Evolutionary conservation across 1,284 basidiomycete species (phyloP), one percentile per base, ranked within the genome.

Genomic region (Mycena citricolor): DNA sequence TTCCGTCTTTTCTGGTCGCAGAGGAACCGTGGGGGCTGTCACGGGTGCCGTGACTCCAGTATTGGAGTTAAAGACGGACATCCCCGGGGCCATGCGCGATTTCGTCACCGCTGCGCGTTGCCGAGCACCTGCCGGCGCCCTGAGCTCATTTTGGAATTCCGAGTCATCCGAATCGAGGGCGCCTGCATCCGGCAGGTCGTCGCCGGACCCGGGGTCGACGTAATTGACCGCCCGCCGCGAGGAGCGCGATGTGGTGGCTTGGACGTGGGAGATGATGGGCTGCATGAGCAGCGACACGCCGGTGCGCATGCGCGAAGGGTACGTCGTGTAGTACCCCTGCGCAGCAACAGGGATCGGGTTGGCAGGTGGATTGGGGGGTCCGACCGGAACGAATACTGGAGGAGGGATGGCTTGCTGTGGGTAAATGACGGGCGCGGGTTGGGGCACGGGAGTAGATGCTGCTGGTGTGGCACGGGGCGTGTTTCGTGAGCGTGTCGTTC

Each of bases 241-340:
- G 11, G 71, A 59, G 17, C 81, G 76, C 5, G 70, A 64, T 10
- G 69, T 66, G 8, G 69, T 61, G 14, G 42, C 46, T 16, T 45
- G 42, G 3, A 75, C 67, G 4, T 71, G 57, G 11, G 73, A 61
- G 52, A 86, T 51, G 54, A 93, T 81, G n/a, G 94, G 94, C 61
- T 99, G 95, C 65, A 98, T 79, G 50, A 99, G 79, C 3, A 90
- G 81, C 1, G 91, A 90, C 5, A 87, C 79, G 20, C 95, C 95
- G 0, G 94, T 94, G n/a, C 90, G 83, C 43, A 98, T 71, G n/a
- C 94, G 81, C 5, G 94, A 90, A 0, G 93, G 74, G 64, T 97
- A 98, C 1, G 91, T 90, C 1, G 90, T 87, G 52, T 83, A 78
- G 16, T 83, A 66, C 0, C 89, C 93, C 63, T 98, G 95, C 0